These are phyloP conservation scores for Pichia sp. DNA, from an alignment of 1,139 yeast species.

Conservation along the genomic window DNA sequence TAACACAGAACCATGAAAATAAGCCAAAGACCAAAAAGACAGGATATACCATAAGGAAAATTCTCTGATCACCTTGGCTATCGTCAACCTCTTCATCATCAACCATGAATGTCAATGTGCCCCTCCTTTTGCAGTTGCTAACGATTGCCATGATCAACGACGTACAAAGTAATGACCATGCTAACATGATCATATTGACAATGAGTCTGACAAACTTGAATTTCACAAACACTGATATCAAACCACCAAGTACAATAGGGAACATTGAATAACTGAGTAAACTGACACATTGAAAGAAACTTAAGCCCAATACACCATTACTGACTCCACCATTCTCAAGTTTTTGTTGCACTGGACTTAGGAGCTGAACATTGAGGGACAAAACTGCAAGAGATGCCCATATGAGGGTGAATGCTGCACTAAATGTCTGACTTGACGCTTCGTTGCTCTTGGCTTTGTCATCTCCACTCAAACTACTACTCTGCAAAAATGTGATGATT, in stretches of 20 bases:
- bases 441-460: conserved; percentile 5
- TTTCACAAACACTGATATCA: conserved; percentile 49
- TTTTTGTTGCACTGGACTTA: conserved; percentile 33
- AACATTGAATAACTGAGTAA: conserved; percentile 78
- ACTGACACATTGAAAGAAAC: conserved; percentile 72
- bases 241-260: conserved; percentile 64
- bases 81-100: conserved; percentile 13
- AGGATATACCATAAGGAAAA: conserved; percentile 70
- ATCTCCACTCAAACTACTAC: conserved; percentile 17
- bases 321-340: conserved; percentile 23
- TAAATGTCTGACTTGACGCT: conserved; percentile 42
- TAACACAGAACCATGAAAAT: conserved; percentile 72
- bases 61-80: conserved; percentile 42
- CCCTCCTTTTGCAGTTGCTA: conserved; percentile 30
- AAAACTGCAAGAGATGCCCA: conserved; percentile 52
- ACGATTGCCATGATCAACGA: conserved; percentile 28
- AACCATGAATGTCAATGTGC: conserved; percentile 14
- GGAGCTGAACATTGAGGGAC: conserved; percentile 62
- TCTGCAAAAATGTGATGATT: conserved; percentile 35
- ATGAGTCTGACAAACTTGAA: conserved; percentile 51
- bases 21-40: conserved; percentile 69
- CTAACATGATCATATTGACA: conserved; percentile 44
- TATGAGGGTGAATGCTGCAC: conserved; percentile 54
- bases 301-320: conserved; percentile 28
- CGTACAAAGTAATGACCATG: conserved; percentile 67